These are phyloP conservation scores for Oropetium thomaeum DNA, from an alignment of 176 grass and related monocot genomes.

Conservation along the genomic window DNA sequence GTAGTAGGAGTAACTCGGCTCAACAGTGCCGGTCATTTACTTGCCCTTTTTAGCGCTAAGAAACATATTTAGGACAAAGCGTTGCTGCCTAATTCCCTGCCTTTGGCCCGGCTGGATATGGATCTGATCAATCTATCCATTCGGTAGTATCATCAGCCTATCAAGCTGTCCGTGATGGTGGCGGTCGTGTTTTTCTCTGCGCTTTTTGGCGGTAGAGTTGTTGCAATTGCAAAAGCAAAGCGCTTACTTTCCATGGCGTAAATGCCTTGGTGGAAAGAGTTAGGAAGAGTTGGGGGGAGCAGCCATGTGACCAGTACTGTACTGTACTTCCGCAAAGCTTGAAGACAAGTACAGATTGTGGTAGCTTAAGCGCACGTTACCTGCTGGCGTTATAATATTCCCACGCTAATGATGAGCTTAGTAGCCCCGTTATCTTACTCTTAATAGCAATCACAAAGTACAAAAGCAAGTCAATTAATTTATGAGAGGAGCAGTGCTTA, in stretches of 20 bases:
- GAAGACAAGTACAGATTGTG: not conserved
- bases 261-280: constrained; percentile 7
- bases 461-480: constrained; percentile 32
- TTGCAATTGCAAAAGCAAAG: constrained; percentile 5
- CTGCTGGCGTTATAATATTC: not conserved
- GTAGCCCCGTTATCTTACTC: constrained; percentile 31
- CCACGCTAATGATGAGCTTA: constrained; percentile 40
- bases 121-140: not conserved
- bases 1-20: constrained; percentile 8
- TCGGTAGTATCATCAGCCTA: not conserved
- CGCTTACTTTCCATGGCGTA: constrained; percentile 19
- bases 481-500: not conserved
- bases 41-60: constrained; percentile 2
- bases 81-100: constrained; percentile 31
- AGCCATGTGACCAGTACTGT: not conserved
- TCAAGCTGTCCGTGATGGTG: not conserved
- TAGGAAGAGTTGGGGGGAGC: constrained; percentile 2
- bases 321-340: not conserved
- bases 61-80: constrained; percentile 20
- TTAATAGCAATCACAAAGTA: constrained; percentile 36
- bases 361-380: not conserved
- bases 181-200: not conserved
- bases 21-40: not conserved
- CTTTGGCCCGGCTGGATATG: not conserved
- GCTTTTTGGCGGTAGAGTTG: constrained; percentile 16